Evolutionary conservation across 2,329 filamentous ascomycete genomes (phyloP), one percentile per base, ranked within the genome.

Genomic region (Berkeleyomyces rouxiae): DNA sequence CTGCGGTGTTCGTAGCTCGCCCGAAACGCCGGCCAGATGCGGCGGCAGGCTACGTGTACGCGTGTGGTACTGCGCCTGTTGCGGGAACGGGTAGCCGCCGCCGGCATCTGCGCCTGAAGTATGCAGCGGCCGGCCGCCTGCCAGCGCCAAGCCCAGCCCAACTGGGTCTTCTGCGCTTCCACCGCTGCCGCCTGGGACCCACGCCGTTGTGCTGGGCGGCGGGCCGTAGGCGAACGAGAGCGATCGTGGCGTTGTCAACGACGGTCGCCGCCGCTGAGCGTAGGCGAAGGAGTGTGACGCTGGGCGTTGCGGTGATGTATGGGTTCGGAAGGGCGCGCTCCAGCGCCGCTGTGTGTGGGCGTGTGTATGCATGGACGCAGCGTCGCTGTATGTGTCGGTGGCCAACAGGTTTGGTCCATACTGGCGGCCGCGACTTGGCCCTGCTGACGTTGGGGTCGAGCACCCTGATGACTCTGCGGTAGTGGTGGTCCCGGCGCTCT

Each of bases 271-370:
- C 7, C 63, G 51, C 46, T 62, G 59, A 4, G 63, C 59, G 44
- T 57, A 64, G 9, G 63, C 63, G 55, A 64, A 64, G 2, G 63
- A 64, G 37, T 64, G 63, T 7, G 63, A 61, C 4, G 63, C 63
- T 0, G 63, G 59, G 7, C 58, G 44, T 43, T 59, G 58, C 16
- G 58, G 42, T 31, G 40, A 43, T 2, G 49, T 33, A 4, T 47
- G 55, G 37, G 39, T 44, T 3, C 61, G 61, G 55, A 63, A 63
- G 6, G 57, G 57, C 4, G 61, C 36, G n/a, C 61, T 57, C 7
- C 51, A 58, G 37, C 57, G 47, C 2, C 53, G 47, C 16, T 43
- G 46, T 16, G 33, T 31, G 23, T 59, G 55, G 7, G 46, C n/a
- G 36, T 61, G 36, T 11, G 10, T 33, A 33, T 31, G 44, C 37